Evolutionary conservation across 2,329 filamentous ascomycete genomes (phyloP).

Genomic region (Fusarium duplospermum): DNA sequence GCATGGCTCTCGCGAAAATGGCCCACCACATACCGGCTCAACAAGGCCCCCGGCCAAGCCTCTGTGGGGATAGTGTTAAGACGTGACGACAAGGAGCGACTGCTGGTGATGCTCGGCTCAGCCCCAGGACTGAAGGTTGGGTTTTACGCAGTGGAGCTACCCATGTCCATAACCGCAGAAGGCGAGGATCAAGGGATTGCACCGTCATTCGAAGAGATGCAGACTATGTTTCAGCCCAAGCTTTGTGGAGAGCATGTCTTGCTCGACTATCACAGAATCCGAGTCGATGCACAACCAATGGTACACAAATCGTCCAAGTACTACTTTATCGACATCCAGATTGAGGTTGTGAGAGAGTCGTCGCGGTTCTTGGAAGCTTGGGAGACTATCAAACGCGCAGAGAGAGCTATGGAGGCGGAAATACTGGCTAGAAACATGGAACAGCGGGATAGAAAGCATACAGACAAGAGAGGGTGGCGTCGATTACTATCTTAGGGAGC

Average conservation of each 20-base stretch:
- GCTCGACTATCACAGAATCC: not conserved
- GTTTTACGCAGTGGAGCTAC: constrained; percentile 4
- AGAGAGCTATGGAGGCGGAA: not conserved
- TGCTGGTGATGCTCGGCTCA: constrained; percentile 12
- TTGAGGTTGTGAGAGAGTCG: not conserved
- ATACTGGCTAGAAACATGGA: not conserved
- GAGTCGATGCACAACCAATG: constrained; percentile 3
- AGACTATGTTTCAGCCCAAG: not conserved
- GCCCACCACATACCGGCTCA: not conserved
- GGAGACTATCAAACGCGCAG: not conserved
- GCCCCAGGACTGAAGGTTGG: constrained; percentile 1
- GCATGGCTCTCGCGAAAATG: not conserved
- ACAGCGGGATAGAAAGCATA: not conserved
- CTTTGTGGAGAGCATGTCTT: not conserved
- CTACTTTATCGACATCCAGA: constrained; percentile 9
- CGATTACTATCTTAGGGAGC: not conserved
- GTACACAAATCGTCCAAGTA: constrained; percentile 8
- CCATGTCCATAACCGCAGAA: not conserved
- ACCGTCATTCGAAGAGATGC: not conserved
- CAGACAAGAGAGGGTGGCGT: not conserved
- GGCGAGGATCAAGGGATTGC: not conserved
- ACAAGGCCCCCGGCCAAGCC: not conserved
- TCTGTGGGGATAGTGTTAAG: constrained; percentile 3
- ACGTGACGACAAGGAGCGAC: not conserved
- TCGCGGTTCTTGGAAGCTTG: not conserved